Conservation (phyloP, 139 green algal genomes). For the Chloropicon primus region DNA sequence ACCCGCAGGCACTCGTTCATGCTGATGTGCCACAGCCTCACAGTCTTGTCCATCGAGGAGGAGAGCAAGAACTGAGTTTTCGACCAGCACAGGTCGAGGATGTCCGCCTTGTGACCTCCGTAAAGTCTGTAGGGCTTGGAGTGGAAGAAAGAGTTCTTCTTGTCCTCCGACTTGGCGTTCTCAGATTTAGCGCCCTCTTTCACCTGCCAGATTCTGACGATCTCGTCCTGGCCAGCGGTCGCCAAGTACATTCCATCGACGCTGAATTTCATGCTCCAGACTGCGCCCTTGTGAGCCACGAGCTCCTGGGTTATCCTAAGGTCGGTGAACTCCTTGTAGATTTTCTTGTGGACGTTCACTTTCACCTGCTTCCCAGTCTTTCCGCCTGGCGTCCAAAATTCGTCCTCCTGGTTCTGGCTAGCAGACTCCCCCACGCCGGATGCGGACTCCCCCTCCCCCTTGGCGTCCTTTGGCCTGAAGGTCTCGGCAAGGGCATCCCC, state of each 20-base stretch:
- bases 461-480: background rate
- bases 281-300: slow-evolving; percentile 27
- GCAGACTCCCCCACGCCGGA: background rate
- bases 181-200: background rate
- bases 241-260: slow-evolving; percentile 58
- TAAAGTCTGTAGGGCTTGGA: slow-evolving; percentile 20
- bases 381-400: background rate
- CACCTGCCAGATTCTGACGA: slow-evolving; percentile 61
- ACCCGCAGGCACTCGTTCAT: slow-evolving; percentile 50
- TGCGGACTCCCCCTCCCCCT: background rate
- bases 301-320: slow-evolving; percentile 43
- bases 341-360: slow-evolving; percentile 41
- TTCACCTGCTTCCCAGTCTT: slow-evolving; percentile 24
- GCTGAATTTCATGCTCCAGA: slow-evolving; percentile 67
- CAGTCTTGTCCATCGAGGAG: slow-evolving; percentile 71
- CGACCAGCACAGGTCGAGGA: slow-evolving; percentile 80
- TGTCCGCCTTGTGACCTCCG: slow-evolving; percentile 46
- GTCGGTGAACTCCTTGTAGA: slow-evolving; percentile 47
- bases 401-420: background rate
- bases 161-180: too few relatives aligned
- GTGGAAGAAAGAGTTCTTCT: slow-evolving; percentile 17
- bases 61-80: slow-evolving; percentile 64
- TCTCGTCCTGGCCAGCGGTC: slow-evolving; percentile 65
- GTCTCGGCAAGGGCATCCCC: background rate
- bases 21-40: slow-evolving; percentile 73